phyloP scores from a whole-genome alignment of 2,329 filamentous ascomycete species.

The Fusarium kyushuense region DNA sequence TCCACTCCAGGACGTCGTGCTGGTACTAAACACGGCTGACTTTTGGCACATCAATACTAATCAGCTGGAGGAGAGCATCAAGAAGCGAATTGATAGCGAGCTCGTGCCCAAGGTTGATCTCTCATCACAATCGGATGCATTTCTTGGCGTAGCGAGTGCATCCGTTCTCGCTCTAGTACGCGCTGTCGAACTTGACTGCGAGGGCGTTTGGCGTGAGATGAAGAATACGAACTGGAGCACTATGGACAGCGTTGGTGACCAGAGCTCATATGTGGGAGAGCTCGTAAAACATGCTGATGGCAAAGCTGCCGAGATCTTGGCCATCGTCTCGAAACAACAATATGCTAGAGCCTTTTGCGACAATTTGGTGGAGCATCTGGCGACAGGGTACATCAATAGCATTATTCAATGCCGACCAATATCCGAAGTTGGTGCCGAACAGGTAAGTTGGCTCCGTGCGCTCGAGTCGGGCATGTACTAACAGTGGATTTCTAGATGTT shows the following conservation, averaged over 20 bases:
- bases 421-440: slow-evolving; percentile 93
- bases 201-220: slow-evolving; percentile 96
- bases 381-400: slow-evolving; percentile 81
- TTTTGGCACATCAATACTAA: slow-evolving; percentile 96
- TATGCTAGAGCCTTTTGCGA: slow-evolving; percentile 96
- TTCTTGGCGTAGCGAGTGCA: slow-evolving; percentile 92
- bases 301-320: slow-evolving; percentile 79
- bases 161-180: slow-evolving; percentile 87
- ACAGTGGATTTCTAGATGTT: slow-evolving; percentile 75
- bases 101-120: slow-evolving; percentile 83
- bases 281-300: slow-evolving; percentile 79
- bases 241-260: slow-evolving; percentile 92
- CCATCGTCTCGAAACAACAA: slow-evolving; percentile 85
- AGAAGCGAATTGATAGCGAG: slow-evolving; percentile 85
- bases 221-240: slow-evolving; percentile 94
- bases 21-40: slow-evolving; percentile 95
- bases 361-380: slow-evolving; percentile 90
- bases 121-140: slow-evolving; percentile 92
- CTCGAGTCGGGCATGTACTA: not conserved
- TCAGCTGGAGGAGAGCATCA: slow-evolving; percentile 95
- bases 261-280: slow-evolving; percentile 90
- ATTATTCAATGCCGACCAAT: slow-evolving; percentile 92
- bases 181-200: slow-evolving; percentile 83
- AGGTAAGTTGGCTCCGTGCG: slow-evolving; percentile 64
- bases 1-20: slow-evolving; percentile 78